Percentiles rank a stretch among this genome's conserved stretches.
phyloP scores from a whole-genome alignment of 768 basidiomycete genomes.

The Rhizopogon vinicolor region DNA sequence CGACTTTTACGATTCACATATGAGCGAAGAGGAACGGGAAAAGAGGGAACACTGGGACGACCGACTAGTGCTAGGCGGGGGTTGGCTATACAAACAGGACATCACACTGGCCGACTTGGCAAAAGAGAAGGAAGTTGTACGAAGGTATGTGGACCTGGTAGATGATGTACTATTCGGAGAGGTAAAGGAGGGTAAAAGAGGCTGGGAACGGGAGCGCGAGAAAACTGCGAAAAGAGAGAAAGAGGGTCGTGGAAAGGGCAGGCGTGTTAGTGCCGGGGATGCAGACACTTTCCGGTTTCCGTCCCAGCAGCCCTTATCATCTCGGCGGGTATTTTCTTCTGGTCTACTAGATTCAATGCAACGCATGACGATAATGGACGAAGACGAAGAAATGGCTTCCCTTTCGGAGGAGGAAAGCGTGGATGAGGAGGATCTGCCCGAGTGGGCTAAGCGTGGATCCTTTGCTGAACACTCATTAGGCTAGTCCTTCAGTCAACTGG shows the following conservation, averaged over 20 bases:
- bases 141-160: constrained; percentile 68
- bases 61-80: constrained; percentile 70
- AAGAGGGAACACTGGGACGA: constrained; percentile 80
- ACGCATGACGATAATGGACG: constrained; percentile 44
- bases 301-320: constrained; percentile 15
- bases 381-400: constrained; percentile 52
- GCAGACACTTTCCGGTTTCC: constrained; percentile 19
- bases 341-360: constrained; percentile 54
- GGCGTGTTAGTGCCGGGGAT: constrained; percentile 27
- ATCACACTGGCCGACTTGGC: constrained; percentile 46
- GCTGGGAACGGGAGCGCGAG: constrained; percentile 45
- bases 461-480: constrained; percentile 59
- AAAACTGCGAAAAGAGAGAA: constrained; percentile 41
- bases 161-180: constrained; percentile 76
- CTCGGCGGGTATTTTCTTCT: constrained; percentile 54
- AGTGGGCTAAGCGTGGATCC: constrained; percentile 63
- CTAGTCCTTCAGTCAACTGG: constrained; percentile 27
- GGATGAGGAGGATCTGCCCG: constrained; percentile 70
- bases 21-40: constrained; percentile 45
- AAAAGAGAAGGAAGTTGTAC: constrained; percentile 55
- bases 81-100: constrained; percentile 78
- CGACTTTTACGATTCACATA: constrained; percentile 35
- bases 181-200: constrained; percentile 40
- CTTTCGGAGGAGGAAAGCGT: constrained; percentile 39
- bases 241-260: constrained; percentile 32